Evolutionary conservation across 1,139 yeast genomes (phyloP).

Genomic region (Debaryomyces subglobosus): DNA sequence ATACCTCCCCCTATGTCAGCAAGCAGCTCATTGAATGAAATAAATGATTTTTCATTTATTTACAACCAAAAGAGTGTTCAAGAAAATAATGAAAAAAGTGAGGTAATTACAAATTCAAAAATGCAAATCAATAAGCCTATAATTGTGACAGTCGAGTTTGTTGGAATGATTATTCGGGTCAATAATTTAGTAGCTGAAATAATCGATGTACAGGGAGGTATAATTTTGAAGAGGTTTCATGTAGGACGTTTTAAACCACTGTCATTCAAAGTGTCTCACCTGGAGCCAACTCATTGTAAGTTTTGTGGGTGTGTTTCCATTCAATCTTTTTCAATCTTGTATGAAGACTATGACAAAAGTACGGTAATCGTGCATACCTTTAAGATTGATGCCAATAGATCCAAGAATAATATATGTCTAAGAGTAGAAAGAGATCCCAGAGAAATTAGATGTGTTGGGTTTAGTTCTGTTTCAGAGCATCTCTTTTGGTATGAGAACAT

Average conservation of each 20-base stretch:
- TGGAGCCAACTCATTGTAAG: conserved; percentile 84
- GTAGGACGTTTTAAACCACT: conserved; percentile 67
- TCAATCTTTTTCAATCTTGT: conserved; percentile 69
- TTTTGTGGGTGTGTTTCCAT: conserved; percentile 91
- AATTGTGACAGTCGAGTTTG: conserved; percentile 59
- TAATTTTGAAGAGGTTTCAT: conserved; percentile 53
- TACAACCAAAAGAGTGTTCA: conserved; percentile 2
- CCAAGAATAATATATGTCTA: conserved; percentile 78
- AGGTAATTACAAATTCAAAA: conserved; percentile 1
- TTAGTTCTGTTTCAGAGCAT: conserved; percentile 71
- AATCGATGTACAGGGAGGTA: conserved; percentile 79
- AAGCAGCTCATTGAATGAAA: conserved; percentile 15
- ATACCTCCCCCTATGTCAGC: conserved; percentile 20
- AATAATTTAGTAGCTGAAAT: conserved; percentile 59
- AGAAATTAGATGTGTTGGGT: conserved; percentile 86
- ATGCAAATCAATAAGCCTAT: conserved; percentile 27
- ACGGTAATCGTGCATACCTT: conserved; percentile 74
- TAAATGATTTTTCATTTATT: conserved; percentile 22
- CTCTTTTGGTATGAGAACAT: conserved; percentile 67
- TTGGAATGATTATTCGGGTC: conserved; percentile 70
- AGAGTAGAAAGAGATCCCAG: conserved; percentile 92
- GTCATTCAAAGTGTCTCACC: conserved; percentile 70
- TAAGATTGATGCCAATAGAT: conserved; percentile 64
- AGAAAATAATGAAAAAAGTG: neutral
- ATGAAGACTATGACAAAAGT: conserved; percentile 61